Evolutionary conservation across 352 stramenopile species (phyloP).

Genomic region (Pythium periplocum): DNA sequence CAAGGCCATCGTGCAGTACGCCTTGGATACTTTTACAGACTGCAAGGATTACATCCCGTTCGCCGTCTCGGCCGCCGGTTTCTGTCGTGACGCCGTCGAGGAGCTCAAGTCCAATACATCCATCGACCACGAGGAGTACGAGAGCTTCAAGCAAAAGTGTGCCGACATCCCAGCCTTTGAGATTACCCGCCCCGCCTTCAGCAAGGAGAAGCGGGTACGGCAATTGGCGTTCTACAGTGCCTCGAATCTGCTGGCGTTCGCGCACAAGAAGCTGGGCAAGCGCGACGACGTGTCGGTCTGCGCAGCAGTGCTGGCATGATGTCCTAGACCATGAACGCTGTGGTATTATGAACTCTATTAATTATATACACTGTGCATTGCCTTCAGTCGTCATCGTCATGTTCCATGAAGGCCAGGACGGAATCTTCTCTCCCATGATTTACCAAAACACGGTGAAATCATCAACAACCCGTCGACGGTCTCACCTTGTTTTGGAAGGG

Average conservation of each 20-base stretch:
- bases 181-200: slow-evolving; percentile 54
- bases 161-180: slow-evolving; percentile 59
- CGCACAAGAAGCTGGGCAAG: slow-evolving; percentile 86
- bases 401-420: no score
- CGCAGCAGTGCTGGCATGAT: slow-evolving; percentile 66
- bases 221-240: slow-evolving; percentile 86
- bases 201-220: slow-evolving; percentile 80
- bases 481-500: no score
- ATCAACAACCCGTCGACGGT: no score
- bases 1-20: slow-evolving; percentile 58
- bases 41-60: slow-evolving; percentile 80
- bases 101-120: slow-evolving; percentile 70
- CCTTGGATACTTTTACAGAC: slow-evolving; percentile 60
- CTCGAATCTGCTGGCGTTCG: slow-evolving; percentile 84
- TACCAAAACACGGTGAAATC: no score
- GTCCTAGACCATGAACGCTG: slow-evolving; percentile 1
- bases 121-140: slow-evolving; percentile 59
- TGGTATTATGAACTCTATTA: not conserved
- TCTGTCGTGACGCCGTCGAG: slow-evolving; percentile 69
- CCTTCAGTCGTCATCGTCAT: not conserved
- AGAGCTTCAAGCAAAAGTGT: slow-evolving; percentile 69
- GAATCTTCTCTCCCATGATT: no score
- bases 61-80: slow-evolving; percentile 73
- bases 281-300: slow-evolving; percentile 86
- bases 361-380: not conserved